These are phyloP conservation scores for Phytophthora megakarya DNA, from an alignment of 352 stramenopile species.

Conservation along the genomic window DNA sequence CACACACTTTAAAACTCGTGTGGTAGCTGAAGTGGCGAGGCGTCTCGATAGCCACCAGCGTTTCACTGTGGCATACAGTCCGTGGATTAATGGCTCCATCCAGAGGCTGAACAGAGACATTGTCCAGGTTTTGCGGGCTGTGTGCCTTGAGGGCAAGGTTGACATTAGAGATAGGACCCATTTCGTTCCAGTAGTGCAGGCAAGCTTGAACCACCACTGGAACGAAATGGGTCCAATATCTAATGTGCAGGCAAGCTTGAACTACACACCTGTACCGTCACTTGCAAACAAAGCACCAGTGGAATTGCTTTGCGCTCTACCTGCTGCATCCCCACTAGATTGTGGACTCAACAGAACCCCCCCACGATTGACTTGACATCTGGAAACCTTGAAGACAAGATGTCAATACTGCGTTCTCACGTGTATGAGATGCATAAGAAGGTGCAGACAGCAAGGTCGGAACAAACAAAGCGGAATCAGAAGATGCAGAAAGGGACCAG, in stretches of 20 bases:
- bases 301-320: slow-evolving; percentile 28
- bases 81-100: slow-evolving; percentile 39
- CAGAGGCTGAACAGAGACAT: slow-evolving; percentile 41
- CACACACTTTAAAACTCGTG: slow-evolving; percentile 41
- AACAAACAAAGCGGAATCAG: slow-evolving; percentile 19
- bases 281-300: slow-evolving; percentile 27
- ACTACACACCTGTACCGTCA: slow-evolving; percentile 33
- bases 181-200: slow-evolving; percentile 28
- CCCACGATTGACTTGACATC: too few relatives aligned
- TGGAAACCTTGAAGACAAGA: too few relatives aligned
- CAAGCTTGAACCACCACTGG: slow-evolving; percentile 40
- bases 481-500: slow-evolving; percentile 9
- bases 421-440: slow-evolving; percentile 26
- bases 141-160: slow-evolving; percentile 9
- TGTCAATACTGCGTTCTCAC: background rate
- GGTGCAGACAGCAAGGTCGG: background rate
- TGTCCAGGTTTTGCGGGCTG: slow-evolving; percentile 23
- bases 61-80: slow-evolving; percentile 29
- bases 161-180: slow-evolving; percentile 21
- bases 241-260: slow-evolving; percentile 36
- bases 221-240: too few relatives aligned
- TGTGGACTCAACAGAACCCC: slow-evolving; percentile 6
- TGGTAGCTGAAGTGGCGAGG: slow-evolving; percentile 21
- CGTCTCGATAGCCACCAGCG: slow-evolving; percentile 12
- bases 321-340: background rate